Percentiles rank a stretch among this genome's conserved stretches.
phyloP scores from a whole-genome alignment of 2,329 filamentous ascomycete species.

The Pyricularia pennisetigena region DNA sequence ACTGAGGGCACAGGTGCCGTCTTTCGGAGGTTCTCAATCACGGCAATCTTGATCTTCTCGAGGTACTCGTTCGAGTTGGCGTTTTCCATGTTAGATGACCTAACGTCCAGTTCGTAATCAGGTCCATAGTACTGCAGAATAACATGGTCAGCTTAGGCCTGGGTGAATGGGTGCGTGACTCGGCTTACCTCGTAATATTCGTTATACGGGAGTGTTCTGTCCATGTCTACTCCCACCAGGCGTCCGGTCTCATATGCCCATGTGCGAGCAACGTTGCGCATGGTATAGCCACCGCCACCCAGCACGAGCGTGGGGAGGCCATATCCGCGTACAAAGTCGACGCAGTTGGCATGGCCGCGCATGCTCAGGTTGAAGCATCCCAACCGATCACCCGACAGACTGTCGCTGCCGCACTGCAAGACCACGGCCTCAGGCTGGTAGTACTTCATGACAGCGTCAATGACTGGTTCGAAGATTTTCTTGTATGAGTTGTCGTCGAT shows the following conservation, averaged over 20 bases:
- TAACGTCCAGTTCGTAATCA: slow-evolving; percentile 84
- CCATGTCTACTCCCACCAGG: slow-evolving; percentile 74
- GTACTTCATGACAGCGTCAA: slow-evolving; percentile 74
- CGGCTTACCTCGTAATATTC: slow-evolving; percentile 76
- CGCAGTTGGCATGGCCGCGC: slow-evolving; percentile 88
- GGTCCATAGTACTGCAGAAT: slow-evolving; percentile 71
- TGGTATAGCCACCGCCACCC: slow-evolving; percentile 93
- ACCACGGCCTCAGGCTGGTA: slow-evolving; percentile 90
- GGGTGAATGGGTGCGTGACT: background rate
- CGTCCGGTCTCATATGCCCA: slow-evolving; percentile 96
- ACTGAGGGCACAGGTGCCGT: slow-evolving; percentile 82
- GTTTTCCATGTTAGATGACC: slow-evolving; percentile 83
- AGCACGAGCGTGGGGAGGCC: slow-evolving; percentile 81
- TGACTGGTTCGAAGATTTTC: slow-evolving; percentile 84
- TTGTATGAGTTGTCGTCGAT: slow-evolving; percentile 87
- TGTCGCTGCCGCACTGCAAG: slow-evolving; percentile 92
- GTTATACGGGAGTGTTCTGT: slow-evolving; percentile 80
- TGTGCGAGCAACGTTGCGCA: slow-evolving; percentile 90
- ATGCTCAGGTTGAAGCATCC: slow-evolving; percentile 98
- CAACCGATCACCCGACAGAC: slow-evolving; percentile 83
- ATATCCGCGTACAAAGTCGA: slow-evolving; percentile 82
- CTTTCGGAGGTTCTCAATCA: slow-evolving; percentile 80
- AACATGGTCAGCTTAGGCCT: background rate
- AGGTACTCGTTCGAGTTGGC: slow-evolving; percentile 78
- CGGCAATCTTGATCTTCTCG: slow-evolving; percentile 68